phyloP scores from a whole-genome alignment of 495 filamentous ascomycete genomes.

The Penicillium simplicissimum region DNA sequence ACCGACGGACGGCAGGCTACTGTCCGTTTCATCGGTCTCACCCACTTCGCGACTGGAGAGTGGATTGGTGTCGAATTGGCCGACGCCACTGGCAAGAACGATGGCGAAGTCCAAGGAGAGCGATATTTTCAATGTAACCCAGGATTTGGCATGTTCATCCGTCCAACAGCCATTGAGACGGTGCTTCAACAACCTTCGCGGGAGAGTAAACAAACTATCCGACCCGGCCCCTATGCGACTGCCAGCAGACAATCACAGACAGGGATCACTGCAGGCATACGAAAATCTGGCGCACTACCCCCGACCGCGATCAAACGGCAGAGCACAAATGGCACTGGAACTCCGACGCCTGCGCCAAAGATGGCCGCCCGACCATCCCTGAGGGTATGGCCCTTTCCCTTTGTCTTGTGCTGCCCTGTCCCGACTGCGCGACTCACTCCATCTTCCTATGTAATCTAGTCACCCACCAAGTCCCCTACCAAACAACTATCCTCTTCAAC shows the following conservation, averaged over 20 bases:
- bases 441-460: constrained; percentile 43
- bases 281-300: constrained; percentile 47
- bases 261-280: constrained; percentile 33
- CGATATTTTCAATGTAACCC: constrained; percentile 86
- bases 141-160: constrained; percentile 85
- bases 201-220: constrained; percentile 39
- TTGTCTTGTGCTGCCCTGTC: background rate
- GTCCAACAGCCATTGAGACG: constrained; percentile 58
- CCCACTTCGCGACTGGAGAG: constrained; percentile 75
- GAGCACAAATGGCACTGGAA: constrained; percentile 63
- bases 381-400: constrained; percentile 45
- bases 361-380: constrained; percentile 52
- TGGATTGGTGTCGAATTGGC: constrained; percentile 93
- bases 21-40: constrained; percentile 78
- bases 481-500: constrained; percentile 68
- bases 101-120: constrained; percentile 86
- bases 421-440: background rate
- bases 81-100: constrained; percentile 85
- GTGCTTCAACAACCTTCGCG: constrained; percentile 59
- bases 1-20: constrained; percentile 73
- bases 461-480: constrained; percentile 77
- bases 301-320: constrained; percentile 57
- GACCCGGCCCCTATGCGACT: constrained; percentile 26
- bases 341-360: constrained; percentile 62
- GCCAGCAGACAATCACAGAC: constrained; percentile 38